A percentile compares a stretch with the other conserved stretches of the same genome.
Conservation (phyloP, 805 yeast species). For the Monosporozyma aerobia region DNA sequence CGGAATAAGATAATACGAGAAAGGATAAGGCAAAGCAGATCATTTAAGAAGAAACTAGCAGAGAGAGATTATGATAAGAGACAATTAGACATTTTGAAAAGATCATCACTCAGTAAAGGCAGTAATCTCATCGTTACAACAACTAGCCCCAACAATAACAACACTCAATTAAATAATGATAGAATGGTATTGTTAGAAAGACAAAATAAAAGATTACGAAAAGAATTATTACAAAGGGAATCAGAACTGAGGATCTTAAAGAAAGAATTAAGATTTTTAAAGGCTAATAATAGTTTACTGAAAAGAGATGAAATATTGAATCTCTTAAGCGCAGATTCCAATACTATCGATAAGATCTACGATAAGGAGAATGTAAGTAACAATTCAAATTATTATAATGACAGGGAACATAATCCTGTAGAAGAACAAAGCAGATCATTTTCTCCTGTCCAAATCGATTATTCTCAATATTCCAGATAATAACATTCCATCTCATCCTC, state of each 20-base stretch:
- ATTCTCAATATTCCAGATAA: slow-evolving; percentile 16
- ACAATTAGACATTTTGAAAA: not conserved
- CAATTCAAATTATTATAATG: not conserved
- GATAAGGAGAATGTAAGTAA: not conserved
- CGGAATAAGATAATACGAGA: slow-evolving; percentile 9
- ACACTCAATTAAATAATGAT: slow-evolving; percentile 2
- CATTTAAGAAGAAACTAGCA: slow-evolving; percentile 20
- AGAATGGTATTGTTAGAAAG: slow-evolving; percentile 3
- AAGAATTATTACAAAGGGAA: slow-evolving; percentile 3
- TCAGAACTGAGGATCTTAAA: slow-evolving; percentile 4
- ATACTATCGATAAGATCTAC: not conserved
- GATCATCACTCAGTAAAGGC: not conserved
- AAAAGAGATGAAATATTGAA: slow-evolving; percentile 2
- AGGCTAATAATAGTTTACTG: not conserved
- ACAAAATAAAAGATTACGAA: slow-evolving; percentile 4
- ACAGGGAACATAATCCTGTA: slow-evolving; percentile 6
- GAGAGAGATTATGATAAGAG: slow-evolving; percentile 24
- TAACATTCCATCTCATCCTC: not conserved
- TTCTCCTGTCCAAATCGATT: slow-evolving; percentile 27
- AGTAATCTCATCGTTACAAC: no score
- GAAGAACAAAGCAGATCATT: slow-evolving; percentile 17
- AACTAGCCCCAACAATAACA: not conserved
- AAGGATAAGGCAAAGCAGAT: slow-evolving; percentile 23
- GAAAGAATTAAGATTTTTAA: slow-evolving; percentile 17
- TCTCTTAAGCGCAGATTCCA: slow-evolving; percentile 2